A percentile compares a stretch with the other conserved stretches of the same genome.
Evolutionary conservation across 805 yeast genomes (phyloP).

Genomic region (Metschnikowia shivogae): DNA sequence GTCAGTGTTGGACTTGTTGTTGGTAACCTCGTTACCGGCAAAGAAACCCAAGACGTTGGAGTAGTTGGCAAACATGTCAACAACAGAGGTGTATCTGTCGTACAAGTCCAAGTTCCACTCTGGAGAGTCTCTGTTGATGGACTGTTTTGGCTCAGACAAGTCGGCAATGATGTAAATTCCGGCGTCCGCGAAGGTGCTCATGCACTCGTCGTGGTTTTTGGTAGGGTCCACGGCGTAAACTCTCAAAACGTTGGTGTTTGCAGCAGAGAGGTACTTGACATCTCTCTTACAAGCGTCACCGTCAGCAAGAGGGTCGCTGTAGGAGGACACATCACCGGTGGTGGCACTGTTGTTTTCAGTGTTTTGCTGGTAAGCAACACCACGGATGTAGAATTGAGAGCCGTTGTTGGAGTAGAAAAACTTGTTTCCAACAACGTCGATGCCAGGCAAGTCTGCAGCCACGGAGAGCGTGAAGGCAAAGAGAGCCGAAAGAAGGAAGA

Average conservation of each 20-base stretch:
- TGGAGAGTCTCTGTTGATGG: conserved; percentile 76
- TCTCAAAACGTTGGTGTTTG: conserved; percentile 74
- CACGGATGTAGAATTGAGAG: conserved; percentile 71
- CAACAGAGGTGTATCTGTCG: conserved; percentile 74
- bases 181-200: conserved; percentile 53
- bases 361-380: conserved; percentile 78
- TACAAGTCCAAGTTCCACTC: conserved; percentile 69
- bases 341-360: conserved; percentile 44
- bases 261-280: conserved; percentile 64
- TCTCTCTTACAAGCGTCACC: conserved; percentile 70
- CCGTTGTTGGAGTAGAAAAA: conserved; percentile 75
- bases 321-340: conserved; percentile 20
- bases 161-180: conserved; percentile 44
- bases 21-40: conserved; percentile 97
- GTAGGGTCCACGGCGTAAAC: conserved; percentile 82
- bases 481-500: conserved; percentile 10
- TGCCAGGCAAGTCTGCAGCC: conserved; percentile 24
- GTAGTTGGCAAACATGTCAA: conserved; percentile 75
- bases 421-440: conserved; percentile 73
- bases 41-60: conserved; percentile 86
- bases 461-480: conserved; percentile 10
- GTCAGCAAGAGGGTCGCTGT: conserved; percentile 78
- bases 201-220: conserved; percentile 58
- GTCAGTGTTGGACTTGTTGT: conserved; percentile 74
- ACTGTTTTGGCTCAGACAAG: conserved; percentile 63